phyloP scores from a whole-genome alignment of 805 yeast species.

The Hanseniaspora lindneri region DNA sequence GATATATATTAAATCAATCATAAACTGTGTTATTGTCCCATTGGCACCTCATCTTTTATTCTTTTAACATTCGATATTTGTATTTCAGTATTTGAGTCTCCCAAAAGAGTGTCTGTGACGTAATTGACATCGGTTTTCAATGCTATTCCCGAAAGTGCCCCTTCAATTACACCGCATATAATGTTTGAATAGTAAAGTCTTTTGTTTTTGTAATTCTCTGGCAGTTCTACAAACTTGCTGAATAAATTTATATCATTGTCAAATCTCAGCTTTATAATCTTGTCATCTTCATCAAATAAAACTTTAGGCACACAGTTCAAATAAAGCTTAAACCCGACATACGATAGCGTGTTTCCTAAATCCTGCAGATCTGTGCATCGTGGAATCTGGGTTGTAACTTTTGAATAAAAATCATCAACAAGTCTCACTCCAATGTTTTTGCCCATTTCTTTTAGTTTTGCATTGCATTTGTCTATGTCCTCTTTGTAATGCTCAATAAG shows the following conservation, averaged over 20 bases:
- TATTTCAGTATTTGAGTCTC: conserved; percentile 71
- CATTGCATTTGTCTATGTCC: conserved; percentile 68
- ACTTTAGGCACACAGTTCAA: conserved; percentile 64
- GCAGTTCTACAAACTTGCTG: conserved; percentile 89
- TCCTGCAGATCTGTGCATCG: conserved; percentile 71
- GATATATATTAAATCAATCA: too few species aligned
- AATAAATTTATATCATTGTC: conserved; percentile 48
- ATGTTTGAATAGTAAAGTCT: conserved; percentile 90
- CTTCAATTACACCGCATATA: conserved; percentile 77
- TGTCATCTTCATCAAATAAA: conserved; percentile 4
- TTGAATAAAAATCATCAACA: conserved; percentile 85
- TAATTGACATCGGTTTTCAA: conserved; percentile 76
- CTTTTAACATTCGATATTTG: conserved; percentile 58
- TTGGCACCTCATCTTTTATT: conserved; percentile 88
- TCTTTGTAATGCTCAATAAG: conserved; percentile 69
- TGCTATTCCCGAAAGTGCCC: conserved; percentile 92
- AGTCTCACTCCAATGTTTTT: conserved; percentile 83
- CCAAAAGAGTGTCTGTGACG: conserved; percentile 68
- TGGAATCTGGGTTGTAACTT: conserved; percentile 53
- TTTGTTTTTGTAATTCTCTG: conserved; percentile 42
- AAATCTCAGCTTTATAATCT: conserved; percentile 8
- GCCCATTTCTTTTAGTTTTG: conserved; percentile 84
- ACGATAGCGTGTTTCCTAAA: conserved; percentile 75
- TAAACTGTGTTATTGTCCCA: conserved; percentile 75
- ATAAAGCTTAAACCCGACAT: conserved; percentile 83